Percentiles rank a stretch among this genome's conserved stretches.
phyloP scores from a whole-genome alignment of 1,284 basidiomycete genomes.

The Cutaneotrichosporon dermatis region DNA sequence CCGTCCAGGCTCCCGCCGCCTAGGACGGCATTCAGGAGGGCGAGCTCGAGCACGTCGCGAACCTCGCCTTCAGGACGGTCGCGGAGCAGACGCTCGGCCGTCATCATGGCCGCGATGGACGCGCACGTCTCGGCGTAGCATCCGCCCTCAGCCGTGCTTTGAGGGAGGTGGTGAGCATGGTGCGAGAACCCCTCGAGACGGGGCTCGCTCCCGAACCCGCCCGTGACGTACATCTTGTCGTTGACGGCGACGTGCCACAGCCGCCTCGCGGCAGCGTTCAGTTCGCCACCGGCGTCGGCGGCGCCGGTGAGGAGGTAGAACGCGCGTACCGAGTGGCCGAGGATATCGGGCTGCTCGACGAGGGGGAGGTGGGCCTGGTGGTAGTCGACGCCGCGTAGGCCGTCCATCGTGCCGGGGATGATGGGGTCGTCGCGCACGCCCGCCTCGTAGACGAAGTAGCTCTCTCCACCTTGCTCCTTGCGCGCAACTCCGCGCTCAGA shows the following conservation, averaged over 20 bases:
- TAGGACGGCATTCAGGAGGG: conserved; percentile 32
- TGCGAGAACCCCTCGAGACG: conserved; percentile 30
- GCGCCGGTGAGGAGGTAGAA: conserved; percentile 34
- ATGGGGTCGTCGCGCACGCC: conserved; percentile 18
- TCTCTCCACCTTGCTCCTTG: conserved; percentile 21
- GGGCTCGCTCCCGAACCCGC: conserved; percentile 36
- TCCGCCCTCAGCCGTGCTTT: conserved; percentile 33
- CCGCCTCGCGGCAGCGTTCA: conserved; percentile 25
- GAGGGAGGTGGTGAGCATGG: conserved; percentile 27
- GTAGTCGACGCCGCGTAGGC: conserved; percentile 18
- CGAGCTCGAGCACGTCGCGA: conserved; percentile 32
- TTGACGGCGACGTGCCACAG: conserved; percentile 23
- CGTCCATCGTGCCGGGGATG: background rate
- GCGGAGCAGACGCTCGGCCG: conserved; percentile 29
- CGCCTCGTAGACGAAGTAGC: conserved; percentile 30
- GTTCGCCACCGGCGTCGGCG: conserved; percentile 29
- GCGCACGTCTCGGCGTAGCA: conserved; percentile 42
- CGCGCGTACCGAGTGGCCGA: conserved; percentile 33
- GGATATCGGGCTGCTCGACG: conserved; percentile 28
- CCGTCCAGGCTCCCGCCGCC: conserved; percentile 33
- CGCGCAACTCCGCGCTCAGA: conserved; percentile 24
- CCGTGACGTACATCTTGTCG: conserved; percentile 36
- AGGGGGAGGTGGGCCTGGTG: conserved; percentile 30
- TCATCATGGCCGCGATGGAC: conserved; percentile 38
- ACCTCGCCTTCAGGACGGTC: conserved; percentile 25